A percentile compares a stretch with the other conserved stretches of the same genome.
Conservation (phyloP, 352 stramenopile species). For the Phytophthora pisi region DNA sequence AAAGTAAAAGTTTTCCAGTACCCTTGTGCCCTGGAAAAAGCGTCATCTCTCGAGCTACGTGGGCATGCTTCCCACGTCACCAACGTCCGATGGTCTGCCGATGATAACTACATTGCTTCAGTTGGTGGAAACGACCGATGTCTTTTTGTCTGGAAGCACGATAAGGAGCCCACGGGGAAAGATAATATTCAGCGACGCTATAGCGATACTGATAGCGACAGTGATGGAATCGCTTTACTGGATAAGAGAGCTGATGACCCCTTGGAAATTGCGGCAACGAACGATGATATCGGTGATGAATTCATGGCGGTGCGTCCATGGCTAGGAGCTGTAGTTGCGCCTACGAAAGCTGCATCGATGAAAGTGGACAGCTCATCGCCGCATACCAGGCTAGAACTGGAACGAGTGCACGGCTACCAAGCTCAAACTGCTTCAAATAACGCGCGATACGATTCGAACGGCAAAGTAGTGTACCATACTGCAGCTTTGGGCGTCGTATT, state of each 20-base stretch:
- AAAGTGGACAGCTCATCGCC: conserved; percentile 45
- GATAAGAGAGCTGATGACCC: conserved; percentile 34
- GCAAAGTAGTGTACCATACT: conserved; percentile 78
- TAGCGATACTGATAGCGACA: conserved; percentile 14
- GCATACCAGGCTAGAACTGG: conserved; percentile 55
- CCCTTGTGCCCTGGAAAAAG: conserved; percentile 67
- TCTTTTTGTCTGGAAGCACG: conserved; percentile 76
- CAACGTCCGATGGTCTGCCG: conserved; percentile 66
- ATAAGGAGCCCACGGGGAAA: conserved; percentile 24
- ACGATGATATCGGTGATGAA: conserved; percentile 75
- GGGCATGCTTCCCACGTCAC: conserved; percentile 87
- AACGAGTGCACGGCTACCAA: conserved; percentile 82
- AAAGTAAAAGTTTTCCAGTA: conserved; percentile 91
- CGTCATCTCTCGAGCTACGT: conserved; percentile 55
- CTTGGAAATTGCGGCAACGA: conserved; percentile 30
- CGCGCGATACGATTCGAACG: conserved; percentile 58
- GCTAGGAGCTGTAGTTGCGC: conserved; percentile 81
- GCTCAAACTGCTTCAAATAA: conserved; percentile 81
- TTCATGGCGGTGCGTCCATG: conserved; percentile 93
- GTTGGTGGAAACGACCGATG: conserved; percentile 83
- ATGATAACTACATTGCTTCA: conserved; percentile 71
- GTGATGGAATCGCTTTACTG: conserved; percentile 14
- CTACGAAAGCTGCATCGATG: conserved; percentile 49
- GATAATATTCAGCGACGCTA: conserved; percentile 7
- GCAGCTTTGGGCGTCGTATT: conserved; percentile 80